These are phyloP conservation scores for Amphicarpaea edgeworthii DNA, from an alignment of 306 rosid genomes.

Conservation along the genomic window DNA sequence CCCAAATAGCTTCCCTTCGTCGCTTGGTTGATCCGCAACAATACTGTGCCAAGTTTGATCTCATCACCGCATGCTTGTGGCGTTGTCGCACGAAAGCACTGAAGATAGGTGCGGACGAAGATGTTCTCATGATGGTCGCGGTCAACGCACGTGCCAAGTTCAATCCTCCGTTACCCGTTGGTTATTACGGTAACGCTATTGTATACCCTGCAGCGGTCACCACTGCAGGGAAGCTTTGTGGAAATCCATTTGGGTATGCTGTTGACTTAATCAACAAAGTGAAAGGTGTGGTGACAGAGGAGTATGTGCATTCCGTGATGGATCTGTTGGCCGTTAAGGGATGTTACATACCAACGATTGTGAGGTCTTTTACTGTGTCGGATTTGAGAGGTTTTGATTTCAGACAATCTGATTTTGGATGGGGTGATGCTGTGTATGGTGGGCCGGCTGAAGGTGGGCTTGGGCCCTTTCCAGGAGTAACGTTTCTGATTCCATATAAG, in stretches of 20 bases:
- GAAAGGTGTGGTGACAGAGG: not conserved
- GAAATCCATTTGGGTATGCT: slow-evolving; percentile 9
- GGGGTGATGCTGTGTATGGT: slow-evolving; percentile 56
- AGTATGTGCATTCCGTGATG: slow-evolving; percentile 52
- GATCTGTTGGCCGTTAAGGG: slow-evolving; percentile 50
- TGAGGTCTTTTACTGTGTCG: slow-evolving; percentile 38
- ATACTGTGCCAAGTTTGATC: slow-evolving; percentile 44
- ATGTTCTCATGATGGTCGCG: slow-evolving; percentile 19
- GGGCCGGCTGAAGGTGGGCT: slow-evolving; percentile 38
- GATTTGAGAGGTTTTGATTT: slow-evolving; percentile 16
- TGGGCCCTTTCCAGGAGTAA: not conserved
- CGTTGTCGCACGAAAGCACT: slow-evolving; percentile 49
- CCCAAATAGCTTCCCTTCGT: slow-evolving; percentile 24
- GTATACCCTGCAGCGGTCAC: not conserved
- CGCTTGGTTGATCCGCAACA: slow-evolving; percentile 29
- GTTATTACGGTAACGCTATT: slow-evolving; percentile 42
- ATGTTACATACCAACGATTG: not conserved
- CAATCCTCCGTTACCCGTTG: slow-evolving; percentile 23
- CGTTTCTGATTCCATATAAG: not conserved
- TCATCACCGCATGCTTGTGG: slow-evolving; percentile 44
- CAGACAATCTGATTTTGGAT: slow-evolving; percentile 54
- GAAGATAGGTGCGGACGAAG: slow-evolving; percentile 26
- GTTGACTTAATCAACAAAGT: slow-evolving; percentile 41
- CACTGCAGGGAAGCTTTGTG: slow-evolving; percentile 7
- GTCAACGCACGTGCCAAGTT: slow-evolving; percentile 19